Conservation (phyloP, 192 early-diverging fungal species). For the Helicostylum pulchrum region DNA sequence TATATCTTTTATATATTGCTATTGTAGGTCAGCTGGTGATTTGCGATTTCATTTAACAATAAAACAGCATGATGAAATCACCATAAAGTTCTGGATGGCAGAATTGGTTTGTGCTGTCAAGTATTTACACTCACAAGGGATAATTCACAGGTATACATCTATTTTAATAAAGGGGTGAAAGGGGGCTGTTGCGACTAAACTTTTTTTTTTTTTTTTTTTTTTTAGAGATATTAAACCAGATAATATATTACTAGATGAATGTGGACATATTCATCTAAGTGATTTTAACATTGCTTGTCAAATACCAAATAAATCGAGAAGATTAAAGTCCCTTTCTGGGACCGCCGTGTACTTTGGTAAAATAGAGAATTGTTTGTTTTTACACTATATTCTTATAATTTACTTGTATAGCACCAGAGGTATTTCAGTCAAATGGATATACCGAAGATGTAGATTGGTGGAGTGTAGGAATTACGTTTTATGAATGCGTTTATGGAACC, state of each 20-base stretch:
- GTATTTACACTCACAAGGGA: conserved; percentile 78
- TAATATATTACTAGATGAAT: conserved; percentile 74
- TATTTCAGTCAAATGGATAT: conserved; percentile 70
- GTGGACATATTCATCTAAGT: conserved; percentile 86
- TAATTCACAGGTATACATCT: conserved; percentile 69
- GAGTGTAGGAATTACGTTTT: conserved; percentile 87
- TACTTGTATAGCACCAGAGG: conserved; percentile 57
- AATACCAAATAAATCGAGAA: conserved; percentile 48
- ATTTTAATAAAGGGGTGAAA: not conserved
- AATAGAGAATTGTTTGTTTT: not conserved
- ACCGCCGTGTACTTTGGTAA: conserved; percentile 88
- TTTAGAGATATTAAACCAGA: conserved; percentile 89
- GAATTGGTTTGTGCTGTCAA: conserved; percentile 78
- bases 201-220: not conserved
- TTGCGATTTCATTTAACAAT: conserved; percentile 69
- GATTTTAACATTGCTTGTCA: conserved; percentile 96
- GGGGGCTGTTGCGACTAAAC: no score
- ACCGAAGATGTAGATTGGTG: conserved; percentile 90
- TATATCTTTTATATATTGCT: conserved; percentile 6
- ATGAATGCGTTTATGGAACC: conserved; percentile 81
- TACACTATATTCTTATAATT: not conserved
- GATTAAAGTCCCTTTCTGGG: conserved; percentile 80
- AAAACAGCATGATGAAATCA: conserved; percentile 72
- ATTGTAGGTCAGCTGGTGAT: conserved; percentile 76
- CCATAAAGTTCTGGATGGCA: conserved; percentile 83